These are phyloP conservation scores for Chaetomiaceae sp. DNA, from an alignment of 2,329 filamentous ascomycete species.

Conservation along the genomic window DNA sequence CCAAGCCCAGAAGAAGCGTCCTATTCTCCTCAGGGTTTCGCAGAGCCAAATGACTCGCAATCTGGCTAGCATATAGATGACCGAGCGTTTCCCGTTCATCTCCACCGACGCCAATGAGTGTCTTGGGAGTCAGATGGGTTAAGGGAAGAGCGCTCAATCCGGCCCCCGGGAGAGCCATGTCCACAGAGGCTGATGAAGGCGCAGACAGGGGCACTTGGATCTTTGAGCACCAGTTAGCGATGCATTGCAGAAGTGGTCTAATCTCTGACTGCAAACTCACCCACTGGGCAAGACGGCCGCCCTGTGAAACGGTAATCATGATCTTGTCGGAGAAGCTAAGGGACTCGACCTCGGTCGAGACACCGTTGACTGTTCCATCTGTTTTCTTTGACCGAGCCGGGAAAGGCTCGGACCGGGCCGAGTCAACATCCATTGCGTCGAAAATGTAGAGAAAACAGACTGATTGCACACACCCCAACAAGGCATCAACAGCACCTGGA, in stretches of 20 bases:
- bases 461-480: background rate
- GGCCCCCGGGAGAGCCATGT: conserved; percentile 51
- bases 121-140: conserved; percentile 77
- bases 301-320: conserved; percentile 81
- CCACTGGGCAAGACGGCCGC: conserved; percentile 86
- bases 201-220: conserved; percentile 74
- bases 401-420: conserved; percentile 54
- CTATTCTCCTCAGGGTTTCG: conserved; percentile 62
- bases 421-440: conserved; percentile 21
- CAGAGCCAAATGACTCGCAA: conserved; percentile 73
- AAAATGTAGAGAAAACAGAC: background rate
- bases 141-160: conserved; percentile 62
- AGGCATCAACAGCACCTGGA: too few relatives aligned
- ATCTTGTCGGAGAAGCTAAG: conserved; percentile 86
- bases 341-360: conserved; percentile 66
- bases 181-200: conserved; percentile 58
- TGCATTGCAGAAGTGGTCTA: conserved; percentile 7
- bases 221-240: conserved; percentile 43
- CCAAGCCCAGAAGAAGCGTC: conserved; percentile 59
- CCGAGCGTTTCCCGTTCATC: conserved; percentile 76
- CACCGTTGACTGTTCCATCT: conserved; percentile 59
- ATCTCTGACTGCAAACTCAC: conserved; percentile 46
- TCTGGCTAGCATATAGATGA: conserved; percentile 83
- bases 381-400: conserved; percentile 60
- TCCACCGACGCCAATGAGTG: conserved; percentile 77